Percentiles rank a stretch among this genome's conserved stretches.
phyloP scores from a whole-genome alignment of 345 rosid species.

The Anacardium occidentale region DNA sequence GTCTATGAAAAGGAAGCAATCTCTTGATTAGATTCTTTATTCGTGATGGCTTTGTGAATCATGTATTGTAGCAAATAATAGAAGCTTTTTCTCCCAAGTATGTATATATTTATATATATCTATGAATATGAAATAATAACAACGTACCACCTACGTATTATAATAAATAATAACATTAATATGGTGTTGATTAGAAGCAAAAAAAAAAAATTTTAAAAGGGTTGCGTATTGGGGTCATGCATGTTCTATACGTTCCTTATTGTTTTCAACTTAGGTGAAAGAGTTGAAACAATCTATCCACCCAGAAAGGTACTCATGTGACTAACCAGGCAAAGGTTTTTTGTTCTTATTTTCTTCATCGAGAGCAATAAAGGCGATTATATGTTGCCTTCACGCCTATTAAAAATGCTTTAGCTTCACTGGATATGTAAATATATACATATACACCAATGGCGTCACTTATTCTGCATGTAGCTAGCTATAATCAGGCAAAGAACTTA shows the following conservation, averaged over 20 bases:
- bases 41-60: constrained; percentile 12
- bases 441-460: background rate
- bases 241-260: background rate
- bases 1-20: background rate
- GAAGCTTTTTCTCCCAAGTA: background rate
- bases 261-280: background rate
- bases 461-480: background rate
- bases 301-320: background rate
- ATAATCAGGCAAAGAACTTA: background rate
- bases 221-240: background rate
- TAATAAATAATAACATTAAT: background rate
- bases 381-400: background rate
- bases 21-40: background rate
- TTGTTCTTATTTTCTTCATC: background rate
- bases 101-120: too few species aligned
- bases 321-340: background rate
- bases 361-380: background rate
- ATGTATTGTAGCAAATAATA: background rate
- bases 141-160: background rate
- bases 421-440: too few species aligned
- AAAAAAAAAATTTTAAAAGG: too few species aligned
- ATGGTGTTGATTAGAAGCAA: background rate
- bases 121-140: background rate
- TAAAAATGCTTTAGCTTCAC: background rate
- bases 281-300: background rate